Conservation (phyloP, 2,329 filamentous ascomycete species). For the Aurifilum marmelostoma region DNA sequence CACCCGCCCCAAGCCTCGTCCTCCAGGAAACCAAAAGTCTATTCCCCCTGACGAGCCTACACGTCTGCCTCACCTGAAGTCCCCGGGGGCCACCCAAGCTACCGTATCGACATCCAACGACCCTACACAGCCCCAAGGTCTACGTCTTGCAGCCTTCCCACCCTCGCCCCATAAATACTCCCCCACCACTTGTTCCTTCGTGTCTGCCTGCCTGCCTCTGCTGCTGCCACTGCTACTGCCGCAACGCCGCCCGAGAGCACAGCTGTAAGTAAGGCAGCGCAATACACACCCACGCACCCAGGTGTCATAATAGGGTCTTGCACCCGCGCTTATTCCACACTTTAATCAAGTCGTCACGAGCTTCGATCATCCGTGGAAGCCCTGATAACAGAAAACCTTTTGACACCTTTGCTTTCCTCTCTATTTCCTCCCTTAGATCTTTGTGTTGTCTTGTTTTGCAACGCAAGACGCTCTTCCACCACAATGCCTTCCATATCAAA, state of each 20-base stretch:
- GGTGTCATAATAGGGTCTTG: constrained; percentile 1
- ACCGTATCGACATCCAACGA: constrained; percentile 15
- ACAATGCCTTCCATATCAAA: constrained; percentile 25
- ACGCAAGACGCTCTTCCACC: neutral
- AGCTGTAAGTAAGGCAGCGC: constrained; percentile 3
- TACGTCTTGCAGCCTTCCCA: constrained; percentile 6
- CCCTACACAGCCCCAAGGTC: constrained; percentile 18
- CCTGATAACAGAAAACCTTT: neutral
- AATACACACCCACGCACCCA: neutral
- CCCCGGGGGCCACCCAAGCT: constrained; percentile 20
- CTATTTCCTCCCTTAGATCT: no score
- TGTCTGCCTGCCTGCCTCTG: neutral
- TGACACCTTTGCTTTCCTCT: no score
- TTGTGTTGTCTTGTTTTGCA: no score
- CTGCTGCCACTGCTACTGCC: no score
- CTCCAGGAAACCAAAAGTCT: constrained; percentile 10
- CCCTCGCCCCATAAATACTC: neutral
- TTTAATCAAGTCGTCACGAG: neutral
- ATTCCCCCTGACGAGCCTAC: constrained; percentile 9
- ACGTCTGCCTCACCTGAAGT: constrained; percentile 18
- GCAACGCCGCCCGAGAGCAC: constrained; percentile 11
- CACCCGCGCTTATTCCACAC: neutral
- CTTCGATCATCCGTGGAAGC: no score
- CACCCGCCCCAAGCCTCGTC: neutral
- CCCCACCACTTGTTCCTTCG: neutral